Base-by-base conservation (phyloP, 2,329 filamentous ascomycete species). In the Pseudocercospora macadamiae region DNA sequence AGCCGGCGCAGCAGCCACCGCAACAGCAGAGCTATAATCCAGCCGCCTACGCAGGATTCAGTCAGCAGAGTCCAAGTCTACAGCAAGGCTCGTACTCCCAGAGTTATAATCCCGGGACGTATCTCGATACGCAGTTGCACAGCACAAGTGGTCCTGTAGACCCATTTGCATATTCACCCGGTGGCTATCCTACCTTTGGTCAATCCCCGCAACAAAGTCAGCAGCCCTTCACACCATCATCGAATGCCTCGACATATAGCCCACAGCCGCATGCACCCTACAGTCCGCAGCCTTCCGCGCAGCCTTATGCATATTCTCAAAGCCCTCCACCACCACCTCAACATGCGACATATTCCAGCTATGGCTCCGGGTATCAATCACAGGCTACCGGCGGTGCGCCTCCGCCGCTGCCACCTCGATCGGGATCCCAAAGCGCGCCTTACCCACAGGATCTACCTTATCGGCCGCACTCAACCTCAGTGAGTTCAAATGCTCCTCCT, bases 1-100 rank as follows among this genome's bases (percentile, higher is more conserved):
- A 61, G 23, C 39, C 61, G 58, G 72, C 74, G 42, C 74, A 71
- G 52, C 73, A 73, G 25, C 76, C 72, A 54, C 70, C 73, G 51
- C 66, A 69, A 16, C 66, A 70, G 26, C 76, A 74, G 64, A 74
- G 75, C 18, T 79, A 79, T 68, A 78, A 78, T 59, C 77, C 77
- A n/a, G 76, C 77, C 21, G 73, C 74, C 10, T 79, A 79, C 61
- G 73, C 74, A 26, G 74, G 74, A 51, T 72, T 59, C 61, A 70
- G 61, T 44, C 54, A 61, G 45, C 45, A 49, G n/a, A 49, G 45
- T 49, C 45, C 45, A 23, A 49, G 30, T 10, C n/a, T 49, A 14
- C 45, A 49, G 51, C 60, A 65, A 53, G 59, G 56, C 36, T 59
- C 60, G 52, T 55, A 61, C n/a, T 49, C 36, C 30, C 57, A 56